Evolutionary conservation across 2,329 filamentous ascomycete species (phyloP), one percentile per base, ranked within the genome.

Genomic region (Phyllosticta citrichinensis): DNA sequence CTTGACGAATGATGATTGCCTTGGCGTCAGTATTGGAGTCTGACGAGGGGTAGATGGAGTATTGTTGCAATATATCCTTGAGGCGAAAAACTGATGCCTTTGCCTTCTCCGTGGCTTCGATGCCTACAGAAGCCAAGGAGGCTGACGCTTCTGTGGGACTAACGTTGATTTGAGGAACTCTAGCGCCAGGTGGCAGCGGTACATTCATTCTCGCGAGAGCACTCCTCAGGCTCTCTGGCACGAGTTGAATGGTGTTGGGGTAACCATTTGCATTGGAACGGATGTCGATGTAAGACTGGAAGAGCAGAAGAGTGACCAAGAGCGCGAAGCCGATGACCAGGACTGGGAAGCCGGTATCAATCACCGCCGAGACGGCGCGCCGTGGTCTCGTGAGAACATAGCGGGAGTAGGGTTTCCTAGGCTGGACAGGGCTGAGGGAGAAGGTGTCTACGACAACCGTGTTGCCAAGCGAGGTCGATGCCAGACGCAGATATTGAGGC

Each of bases 401-500:
- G 64, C 89, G 88, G 10, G 82, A 73, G 19, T 71, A 62, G 22
- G 68, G 78, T 12, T 79, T 75, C n/a, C 76, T 77, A 0, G 82
- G 76, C 14, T 74, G 67, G 22, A 76, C 68, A 10, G 77, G 77
- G 5, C 75, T 71, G 5, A 96, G 81, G 0, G 89, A 86, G 64
- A 96, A 85, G 50, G 84, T 87, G 73, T 96, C 89, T 25, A 96
- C 86, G 30, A 88, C 84, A 51, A 91, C 84, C 0, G 86, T 89
- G 71, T 91, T 92, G 63, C 85, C 87, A 66, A 95, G 85, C 56
- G 88, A 91, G 51, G 90, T 87, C 55, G 88, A 92, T 30, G 89
- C 91, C 3, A 96, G 82, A 67, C 89, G 89, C 66, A 95, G 77
- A 68, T 84, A 84, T 66, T 86, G 81, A 17, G 83, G 79, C 47